A percentile compares a stretch with the other conserved stretches of the same genome.
Conservation (phyloP, 306 rosid species). For the Cucumis sativus region Cucumber_9930_V3 NC_026656.2:19032501-19033000, state of each 20-base stretch:
- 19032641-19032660: constrained; percentile 50
- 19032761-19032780: constrained; percentile 56
- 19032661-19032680: constrained; percentile 55
- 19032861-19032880: background rate
- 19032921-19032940: background rate
- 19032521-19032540: constrained; percentile 24
- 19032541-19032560: constrained; percentile 30
- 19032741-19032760: constrained; percentile 50
- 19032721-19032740: constrained; percentile 28
- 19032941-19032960: background rate
- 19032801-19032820: background rate
- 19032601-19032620: constrained; percentile 87
- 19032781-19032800: constrained; percentile 51
- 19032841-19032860: background rate
- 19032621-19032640: constrained; percentile 38
- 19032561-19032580: constrained; percentile 65
- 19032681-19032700: constrained; percentile 46
- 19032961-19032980: background rate
- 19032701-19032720: constrained; percentile 36
- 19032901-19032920: background rate
- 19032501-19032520: constrained; percentile 22
- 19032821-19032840: background rate
- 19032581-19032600: constrained; percentile 63
- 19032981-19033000: constrained; percentile 11
- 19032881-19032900: constrained; percentile 10